These are phyloP conservation scores for Mortierella sp. DNA, from an alignment of 371 early-diverging fungal genomes.

Conservation along the genomic window DNA sequence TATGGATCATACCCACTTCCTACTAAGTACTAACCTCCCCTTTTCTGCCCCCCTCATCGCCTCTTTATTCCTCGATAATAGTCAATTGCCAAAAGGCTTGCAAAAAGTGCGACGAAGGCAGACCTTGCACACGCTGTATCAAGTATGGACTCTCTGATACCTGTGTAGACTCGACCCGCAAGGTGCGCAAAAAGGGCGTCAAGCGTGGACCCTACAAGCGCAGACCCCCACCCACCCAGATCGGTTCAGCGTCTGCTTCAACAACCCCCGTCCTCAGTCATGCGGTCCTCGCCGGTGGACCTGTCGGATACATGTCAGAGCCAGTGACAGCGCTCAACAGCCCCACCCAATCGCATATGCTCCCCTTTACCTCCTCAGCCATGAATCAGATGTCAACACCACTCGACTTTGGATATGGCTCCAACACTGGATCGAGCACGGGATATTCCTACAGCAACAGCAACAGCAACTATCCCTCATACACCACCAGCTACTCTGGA, in stretches of 20 bases:
- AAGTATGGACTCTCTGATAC: slow-evolving; percentile 78
- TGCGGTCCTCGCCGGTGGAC: slow-evolving; percentile 27
- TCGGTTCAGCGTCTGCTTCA: slow-evolving; percentile 52
- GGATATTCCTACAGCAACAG: slow-evolving; percentile 40
- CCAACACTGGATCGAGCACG: slow-evolving; percentile 27
- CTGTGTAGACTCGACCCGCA: slow-evolving; percentile 85
- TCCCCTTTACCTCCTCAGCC: slow-evolving; percentile 40
- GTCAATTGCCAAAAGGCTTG: slow-evolving; percentile 93
- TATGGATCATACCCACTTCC: neutral
- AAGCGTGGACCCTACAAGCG: slow-evolving; percentile 88
- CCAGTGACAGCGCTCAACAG: slow-evolving; percentile 48
- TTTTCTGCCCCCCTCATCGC: neutral
- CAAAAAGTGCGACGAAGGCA: slow-evolving; percentile 90
- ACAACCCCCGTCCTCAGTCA: slow-evolving; percentile 39
- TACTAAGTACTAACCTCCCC: neutral
- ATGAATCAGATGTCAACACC: slow-evolving; percentile 23
- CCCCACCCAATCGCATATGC: slow-evolving; percentile 53
- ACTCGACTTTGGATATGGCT: slow-evolving; percentile 28
- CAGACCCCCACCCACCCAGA: slow-evolving; percentile 55
- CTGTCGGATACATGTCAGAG: slow-evolving; percentile 52
- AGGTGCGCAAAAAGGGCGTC: slow-evolving; percentile 86
- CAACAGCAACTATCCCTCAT: slow-evolving; percentile 35
- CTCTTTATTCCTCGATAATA: slow-evolving; percentile 20
- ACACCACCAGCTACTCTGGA: slow-evolving; percentile 38
- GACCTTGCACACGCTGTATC: slow-evolving; percentile 90